These are phyloP conservation scores for Suzukiozyma palmioleophila DNA, from an alignment of 1,139 yeast species.

Conservation along the genomic window DNA sequence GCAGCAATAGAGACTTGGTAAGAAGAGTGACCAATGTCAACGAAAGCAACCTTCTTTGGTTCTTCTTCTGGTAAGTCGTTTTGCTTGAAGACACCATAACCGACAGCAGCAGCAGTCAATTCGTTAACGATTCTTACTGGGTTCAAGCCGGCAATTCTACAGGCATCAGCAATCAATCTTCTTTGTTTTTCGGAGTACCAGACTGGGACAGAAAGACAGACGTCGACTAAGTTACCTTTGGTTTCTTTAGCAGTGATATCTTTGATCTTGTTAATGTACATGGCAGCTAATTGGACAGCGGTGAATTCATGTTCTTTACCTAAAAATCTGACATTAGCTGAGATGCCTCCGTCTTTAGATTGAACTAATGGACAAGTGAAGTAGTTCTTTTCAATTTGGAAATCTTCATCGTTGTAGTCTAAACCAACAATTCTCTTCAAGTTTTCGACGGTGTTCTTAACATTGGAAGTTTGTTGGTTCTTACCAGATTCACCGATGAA, in stretches of 20 bases:
- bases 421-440: constrained; percentile 89
- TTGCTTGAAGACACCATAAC: constrained; percentile 97
- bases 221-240: constrained; percentile 76
- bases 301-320: constrained; percentile 79
- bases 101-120: constrained; percentile 97
- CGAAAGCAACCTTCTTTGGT: constrained; percentile 84
- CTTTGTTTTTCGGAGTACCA: constrained; percentile 98
- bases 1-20: constrained; percentile 89
- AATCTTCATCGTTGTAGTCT: constrained; percentile 70
- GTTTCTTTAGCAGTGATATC: constrained; percentile 77
- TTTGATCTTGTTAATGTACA: constrained; percentile 91
- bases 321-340: constrained; percentile 79
- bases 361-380: constrained; percentile 68
- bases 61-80: constrained; percentile 91
- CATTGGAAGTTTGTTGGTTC: constrained; percentile 92
- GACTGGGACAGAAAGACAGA: constrained; percentile 91
- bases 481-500: constrained; percentile 93
- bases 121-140: constrained; percentile 98
- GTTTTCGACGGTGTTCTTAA: constrained; percentile 94
- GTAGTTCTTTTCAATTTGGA: constrained; percentile 68
- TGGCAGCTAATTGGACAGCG: constrained; percentile 87
- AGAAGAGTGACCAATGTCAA: constrained; percentile 96
- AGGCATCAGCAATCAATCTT: constrained; percentile 94
- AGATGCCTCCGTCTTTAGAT: constrained; percentile 68
- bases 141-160: constrained; percentile 92